A percentile compares a stretch with the other conserved stretches of the same genome.
Conservation (phyloP, 352 stramenopile species). For the Phytopythium kandeliae region DNA sequence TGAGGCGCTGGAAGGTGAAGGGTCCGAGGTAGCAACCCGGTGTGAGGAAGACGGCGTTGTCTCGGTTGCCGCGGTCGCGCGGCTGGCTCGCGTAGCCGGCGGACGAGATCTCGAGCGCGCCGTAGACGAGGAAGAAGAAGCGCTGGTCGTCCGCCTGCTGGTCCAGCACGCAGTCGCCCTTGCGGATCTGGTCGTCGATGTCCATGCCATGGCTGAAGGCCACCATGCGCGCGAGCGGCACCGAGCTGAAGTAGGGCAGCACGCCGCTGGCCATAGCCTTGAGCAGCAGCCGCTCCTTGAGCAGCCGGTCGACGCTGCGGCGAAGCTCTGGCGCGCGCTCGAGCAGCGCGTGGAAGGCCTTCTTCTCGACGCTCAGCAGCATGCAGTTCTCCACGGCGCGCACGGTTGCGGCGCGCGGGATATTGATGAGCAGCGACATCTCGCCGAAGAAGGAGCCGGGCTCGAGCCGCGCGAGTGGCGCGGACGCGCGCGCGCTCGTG, state of each 20-base stretch:
- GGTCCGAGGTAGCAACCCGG: constrained; percentile 65
- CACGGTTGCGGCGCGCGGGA: constrained; percentile 65
- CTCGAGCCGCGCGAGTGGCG: constrained; percentile 50
- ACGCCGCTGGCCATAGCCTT: constrained; percentile 75
- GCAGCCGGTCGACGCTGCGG: constrained; percentile 38
- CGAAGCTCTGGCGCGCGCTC: constrained; percentile 50
- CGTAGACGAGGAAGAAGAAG: constrained; percentile 68
- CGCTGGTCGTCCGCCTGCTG: constrained; percentile 26
- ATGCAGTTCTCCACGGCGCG: constrained; percentile 65
- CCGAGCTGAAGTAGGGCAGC: constrained; percentile 55
- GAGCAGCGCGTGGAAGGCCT: constrained; percentile 60
- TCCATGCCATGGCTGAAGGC: constrained; percentile 51
- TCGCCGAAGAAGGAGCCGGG: constrained; percentile 76
- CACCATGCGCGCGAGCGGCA: constrained; percentile 47
- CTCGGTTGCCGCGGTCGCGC: constrained; percentile 16
- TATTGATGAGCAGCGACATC: constrained; percentile 79
- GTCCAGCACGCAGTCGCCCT: constrained; percentile 50
- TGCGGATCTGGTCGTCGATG: constrained; percentile 60
- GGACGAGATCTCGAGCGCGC: constrained; percentile 56
- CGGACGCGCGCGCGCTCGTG: constrained; percentile 38
- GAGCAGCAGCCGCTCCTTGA: constrained; percentile 64
- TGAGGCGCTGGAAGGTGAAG: constrained; percentile 70
- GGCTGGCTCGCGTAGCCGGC: constrained; percentile 15
- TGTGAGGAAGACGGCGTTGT: constrained; percentile 53
- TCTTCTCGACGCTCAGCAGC: constrained; percentile 76